Base-by-base conservation (phyloP, 164 flowering plant species). In the Magnolia officinalis region DNA sequence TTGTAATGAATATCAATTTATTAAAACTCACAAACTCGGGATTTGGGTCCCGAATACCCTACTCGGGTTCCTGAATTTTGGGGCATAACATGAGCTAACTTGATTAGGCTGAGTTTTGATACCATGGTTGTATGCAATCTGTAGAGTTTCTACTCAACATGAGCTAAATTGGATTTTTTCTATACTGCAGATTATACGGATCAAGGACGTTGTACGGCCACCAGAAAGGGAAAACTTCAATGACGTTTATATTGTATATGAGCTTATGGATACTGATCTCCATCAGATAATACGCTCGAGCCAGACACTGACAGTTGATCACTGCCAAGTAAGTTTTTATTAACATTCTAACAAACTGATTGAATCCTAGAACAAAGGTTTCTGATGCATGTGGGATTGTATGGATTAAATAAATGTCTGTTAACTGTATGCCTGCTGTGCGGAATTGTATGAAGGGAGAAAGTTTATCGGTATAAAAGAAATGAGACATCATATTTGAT, bases 261-360 rank as follows among this genome's bases (percentile, higher is more conserved):
- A 94, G 75, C 75, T 94, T 24, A 88, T 94, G 97, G 98, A 92
- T 77, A 92, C 98, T 74, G 98, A 94, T 83, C 85, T 94, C 31
- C 90, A 94, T 80, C 97, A 94, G 78, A 91, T 94, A 14, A 90
- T 92, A 75, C 86, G 88, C 70, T 94, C 98, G 64, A 82, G 71
- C 58, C 98, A 94, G 82, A 71, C 84, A 72, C 84, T 94, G 67
- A 87, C 97, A 2, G 94, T 90, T 59, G 97, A 94, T 79, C 98
- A 94, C 74, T 91, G 89, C 83, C 98, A 92, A 89, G 98, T 92
- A 61, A 73, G 80, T 74, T 73, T 71, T 66, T 79, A 50, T 49
- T 50, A 49, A 10, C 63, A 23, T 72, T 52, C 45, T 6, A 50
- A 19, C 14, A 49, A 71, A 19, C 6, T 37, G 45, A 37, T 37